Evolutionary conservation across 768 basidiomycete species (phyloP).

Genomic region (Neoboletus magnificus): DNA sequence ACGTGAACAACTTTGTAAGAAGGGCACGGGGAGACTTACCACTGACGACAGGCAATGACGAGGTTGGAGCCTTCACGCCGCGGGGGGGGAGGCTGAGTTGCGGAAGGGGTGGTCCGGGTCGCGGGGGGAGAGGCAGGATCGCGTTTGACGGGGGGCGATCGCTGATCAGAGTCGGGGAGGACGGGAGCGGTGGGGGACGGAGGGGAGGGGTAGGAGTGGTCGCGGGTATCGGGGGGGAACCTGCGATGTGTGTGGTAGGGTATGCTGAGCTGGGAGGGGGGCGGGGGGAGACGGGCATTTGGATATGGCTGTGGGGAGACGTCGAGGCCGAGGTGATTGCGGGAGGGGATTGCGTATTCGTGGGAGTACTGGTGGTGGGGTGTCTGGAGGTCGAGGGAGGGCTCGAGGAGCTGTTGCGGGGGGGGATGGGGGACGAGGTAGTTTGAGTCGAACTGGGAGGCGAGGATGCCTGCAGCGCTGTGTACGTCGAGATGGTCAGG

Average conservation of each 20-base stretch:
- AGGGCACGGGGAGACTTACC: constrained; percentile 48
- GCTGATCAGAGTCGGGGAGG: constrained; percentile 24
- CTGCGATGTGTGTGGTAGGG: constrained; percentile 29
- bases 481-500: constrained; percentile 43
- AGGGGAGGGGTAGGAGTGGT: constrained; percentile 37
- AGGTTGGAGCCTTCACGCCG: constrained; percentile 61
- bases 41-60: constrained; percentile 84
- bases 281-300: constrained; percentile 41
- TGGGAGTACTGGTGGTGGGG: constrained; percentile 36
- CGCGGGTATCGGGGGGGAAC: constrained; percentile 36
- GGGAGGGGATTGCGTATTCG: constrained; percentile 41
- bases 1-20: constrained; percentile 30
- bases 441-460: constrained; percentile 50
- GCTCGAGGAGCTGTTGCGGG: constrained; percentile 44
- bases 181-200: constrained; percentile 17
- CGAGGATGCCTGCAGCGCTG: constrained; percentile 45
- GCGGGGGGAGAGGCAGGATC: constrained; percentile 41
- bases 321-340: constrained; percentile 47
- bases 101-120: constrained; percentile 19
- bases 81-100: constrained; percentile 26
- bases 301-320: constrained; percentile 40
- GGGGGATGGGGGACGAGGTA: constrained; percentile 27
- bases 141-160: constrained; percentile 41
- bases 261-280: constrained; percentile 23
- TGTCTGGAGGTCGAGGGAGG: constrained; percentile 41